Evolutionary conservation across 2,329 filamentous ascomycete species (phyloP).

Genomic region (Fusarium globosum): DNA sequence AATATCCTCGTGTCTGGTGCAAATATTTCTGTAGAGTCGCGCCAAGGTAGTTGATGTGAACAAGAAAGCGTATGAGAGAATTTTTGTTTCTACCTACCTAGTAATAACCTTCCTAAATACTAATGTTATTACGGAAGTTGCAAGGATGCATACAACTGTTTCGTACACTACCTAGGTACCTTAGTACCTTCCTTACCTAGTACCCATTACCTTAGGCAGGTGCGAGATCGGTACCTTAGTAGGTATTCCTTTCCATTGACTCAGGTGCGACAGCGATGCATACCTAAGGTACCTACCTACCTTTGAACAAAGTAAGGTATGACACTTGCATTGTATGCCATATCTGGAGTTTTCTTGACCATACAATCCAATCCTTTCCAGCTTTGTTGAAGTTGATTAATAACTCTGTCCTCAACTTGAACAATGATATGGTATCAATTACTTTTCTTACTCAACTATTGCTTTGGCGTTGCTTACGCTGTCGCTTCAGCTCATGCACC

Average conservation of each 20-base stretch:
- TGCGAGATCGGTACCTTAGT: not conserved
- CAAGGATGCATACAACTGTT: not conserved
- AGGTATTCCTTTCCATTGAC: too few relatives aligned
- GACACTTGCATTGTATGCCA: not conserved
- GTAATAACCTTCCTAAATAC: not conserved
- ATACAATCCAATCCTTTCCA: not conserved
- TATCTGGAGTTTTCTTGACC: not conserved
- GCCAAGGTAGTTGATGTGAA: not conserved
- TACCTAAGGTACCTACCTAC: too few relatives aligned
- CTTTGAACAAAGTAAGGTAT: not conserved
- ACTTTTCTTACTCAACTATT: not conserved
- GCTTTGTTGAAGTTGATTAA: not conserved
- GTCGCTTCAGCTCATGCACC: conserved; percentile 20
- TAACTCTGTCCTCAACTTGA: not conserved
- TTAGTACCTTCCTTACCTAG: not conserved
- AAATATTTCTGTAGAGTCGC: not conserved
- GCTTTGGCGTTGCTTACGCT: not conserved
- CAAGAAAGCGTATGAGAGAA: not conserved
- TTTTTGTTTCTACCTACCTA: not conserved
- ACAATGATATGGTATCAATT: not conserved
- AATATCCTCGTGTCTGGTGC: not conserved
- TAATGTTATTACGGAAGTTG: not conserved
- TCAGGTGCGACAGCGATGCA: too few relatives aligned
- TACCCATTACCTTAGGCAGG: not conserved
- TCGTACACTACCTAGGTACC: not conserved